phyloP scores from a whole-genome alignment of 352 stramenopile genomes.

The Globisporangium splendens region DNA sequence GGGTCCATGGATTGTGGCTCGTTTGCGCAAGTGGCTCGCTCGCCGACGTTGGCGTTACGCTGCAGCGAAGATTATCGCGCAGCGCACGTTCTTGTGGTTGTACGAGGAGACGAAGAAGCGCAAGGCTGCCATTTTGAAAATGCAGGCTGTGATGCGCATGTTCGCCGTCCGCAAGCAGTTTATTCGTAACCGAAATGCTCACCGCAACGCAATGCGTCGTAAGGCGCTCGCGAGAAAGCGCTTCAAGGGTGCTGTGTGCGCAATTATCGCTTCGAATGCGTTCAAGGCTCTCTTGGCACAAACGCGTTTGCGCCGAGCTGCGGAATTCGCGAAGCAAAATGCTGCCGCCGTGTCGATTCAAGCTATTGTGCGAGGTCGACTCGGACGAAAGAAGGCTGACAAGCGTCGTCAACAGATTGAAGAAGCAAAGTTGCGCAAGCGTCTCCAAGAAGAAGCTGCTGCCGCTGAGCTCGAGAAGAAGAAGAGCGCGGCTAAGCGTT shows the following conservation, averaged over 20 bases:
- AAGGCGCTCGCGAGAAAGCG: constrained; percentile 70
- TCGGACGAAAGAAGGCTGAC: constrained; percentile 69
- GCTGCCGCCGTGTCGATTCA: constrained; percentile 70
- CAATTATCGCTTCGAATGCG: constrained; percentile 59
- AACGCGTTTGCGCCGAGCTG: constrained; percentile 44
- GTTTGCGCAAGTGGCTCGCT: constrained; percentile 81
- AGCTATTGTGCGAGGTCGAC: constrained; percentile 75
- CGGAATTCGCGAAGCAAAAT: constrained; percentile 38
- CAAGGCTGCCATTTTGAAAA: constrained; percentile 73
- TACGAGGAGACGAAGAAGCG: constrained; percentile 69
- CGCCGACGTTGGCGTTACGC: constrained; percentile 83
- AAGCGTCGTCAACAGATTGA: constrained; percentile 62
- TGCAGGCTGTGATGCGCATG: constrained; percentile 86
- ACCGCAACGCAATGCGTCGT: constrained; percentile 62
- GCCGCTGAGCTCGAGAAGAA: constrained; percentile 60
- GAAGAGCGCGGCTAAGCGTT: constrained; percentile 78
- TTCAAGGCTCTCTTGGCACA: constrained; percentile 62
- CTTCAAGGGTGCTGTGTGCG: constrained; percentile 64
- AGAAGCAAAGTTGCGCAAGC: constrained; percentile 78
- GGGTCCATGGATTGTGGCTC: constrained; percentile 81
- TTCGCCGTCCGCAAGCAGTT: constrained; percentile 84
- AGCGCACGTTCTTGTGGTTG: constrained; percentile 80
- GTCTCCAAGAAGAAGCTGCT: constrained; percentile 68
- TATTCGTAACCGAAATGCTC: constrained; percentile 54
- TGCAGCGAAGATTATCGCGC: constrained; percentile 78